Conservation (phyloP, 2,329 filamentous ascomycete genomes). For the Leptoxyphium fumago region DNA sequence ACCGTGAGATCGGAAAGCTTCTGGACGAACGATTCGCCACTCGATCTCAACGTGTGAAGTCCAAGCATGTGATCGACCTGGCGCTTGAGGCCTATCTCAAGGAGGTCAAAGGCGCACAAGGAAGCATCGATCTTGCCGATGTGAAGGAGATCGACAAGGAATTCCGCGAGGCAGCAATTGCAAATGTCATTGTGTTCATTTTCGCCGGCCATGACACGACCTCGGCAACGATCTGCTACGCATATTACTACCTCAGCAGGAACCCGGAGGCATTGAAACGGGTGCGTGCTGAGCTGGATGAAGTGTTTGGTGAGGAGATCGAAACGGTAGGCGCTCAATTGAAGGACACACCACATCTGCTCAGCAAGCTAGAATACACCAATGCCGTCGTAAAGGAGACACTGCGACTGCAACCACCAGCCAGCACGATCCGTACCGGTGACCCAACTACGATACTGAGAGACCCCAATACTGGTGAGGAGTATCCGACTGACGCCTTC, state of each 20-base stretch:
- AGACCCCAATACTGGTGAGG: slow-evolving; percentile 28
- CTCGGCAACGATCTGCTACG: slow-evolving; percentile 21
- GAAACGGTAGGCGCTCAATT: slow-evolving; percentile 23
- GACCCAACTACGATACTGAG: slow-evolving; percentile 24
- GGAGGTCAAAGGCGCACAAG: slow-evolving; percentile 18
- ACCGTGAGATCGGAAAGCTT: slow-evolving; percentile 19
- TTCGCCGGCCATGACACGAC: slow-evolving; percentile 32
- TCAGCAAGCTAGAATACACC: slow-evolving; percentile 39
- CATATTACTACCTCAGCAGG: slow-evolving; percentile 25
- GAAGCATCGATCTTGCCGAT: slow-evolving; percentile 6
- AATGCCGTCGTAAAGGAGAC: slow-evolving; percentile 39
- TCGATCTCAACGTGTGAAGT: slow-evolving; percentile 16
- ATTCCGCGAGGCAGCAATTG: slow-evolving; percentile 22
- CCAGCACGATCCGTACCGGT: slow-evolving; percentile 27
- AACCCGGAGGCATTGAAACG: slow-evolving; percentile 19
- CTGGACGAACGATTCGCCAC: slow-evolving; percentile 24
- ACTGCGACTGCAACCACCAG: slow-evolving; percentile 38
- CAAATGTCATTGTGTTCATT: slow-evolving; percentile 26
- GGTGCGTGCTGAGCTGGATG: slow-evolving; percentile 36
- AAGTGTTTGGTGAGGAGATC: slow-evolving; percentile 32
- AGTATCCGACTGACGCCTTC: slow-evolving; percentile 30
- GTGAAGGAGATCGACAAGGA: slow-evolving; percentile 20
- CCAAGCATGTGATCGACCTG: slow-evolving; percentile 21
- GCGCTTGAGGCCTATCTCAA: slow-evolving; percentile 24
- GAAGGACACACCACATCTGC: slow-evolving; percentile 26